A percentile compares a stretch with the other conserved stretches of the same genome.
These are phyloP conservation scores for Meira miltonrushii DNA, from an alignment of 1,284 basidiomycete genomes.

Conservation along the genomic window DNA sequence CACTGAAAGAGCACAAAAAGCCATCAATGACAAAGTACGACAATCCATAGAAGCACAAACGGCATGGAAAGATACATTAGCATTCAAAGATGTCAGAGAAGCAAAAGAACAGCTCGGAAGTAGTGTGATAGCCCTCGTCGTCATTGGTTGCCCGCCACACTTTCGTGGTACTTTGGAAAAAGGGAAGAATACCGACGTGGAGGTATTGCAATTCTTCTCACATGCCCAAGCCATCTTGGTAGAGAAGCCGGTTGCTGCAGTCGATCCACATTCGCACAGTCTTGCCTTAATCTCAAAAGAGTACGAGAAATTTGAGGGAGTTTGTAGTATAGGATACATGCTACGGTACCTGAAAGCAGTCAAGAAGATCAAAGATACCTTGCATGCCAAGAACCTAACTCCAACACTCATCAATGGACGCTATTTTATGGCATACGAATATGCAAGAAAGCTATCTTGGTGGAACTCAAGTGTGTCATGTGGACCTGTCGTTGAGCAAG, in stretches of 20 bases:
- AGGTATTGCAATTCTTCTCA: conserved; percentile 18
- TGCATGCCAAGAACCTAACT: conserved; percentile 15
- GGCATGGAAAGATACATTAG: conserved; percentile 17
- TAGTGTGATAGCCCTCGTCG: conserved; percentile 21
- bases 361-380: conserved; percentile 15
- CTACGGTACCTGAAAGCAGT: conserved; percentile 26
- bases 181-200: conserved; percentile 19
- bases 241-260: conserved; percentile 44
- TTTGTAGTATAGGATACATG: conserved; percentile 40
- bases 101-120: conserved; percentile 13
- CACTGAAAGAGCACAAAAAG: conserved; percentile 13
- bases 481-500: conserved; percentile 49
- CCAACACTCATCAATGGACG: conserved; percentile 24
- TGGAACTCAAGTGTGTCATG: conserved; percentile 33
- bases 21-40: conserved; percentile 17
- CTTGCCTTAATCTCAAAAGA: no score
- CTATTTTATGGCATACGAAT: conserved; percentile 41
- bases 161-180: conserved; percentile 19
- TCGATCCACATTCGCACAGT: conserved; percentile 18
- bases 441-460: conserved; percentile 34
- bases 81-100: conserved; percentile 9
- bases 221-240: conserved; percentile 24
- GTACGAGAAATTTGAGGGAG: conserved; percentile 3
- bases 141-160: conserved; percentile 26
- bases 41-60: conserved; percentile 1